Evolutionary conservation across 148 eudicot species (phyloP).

Genomic region (Camellia granthamiana): DNA sequence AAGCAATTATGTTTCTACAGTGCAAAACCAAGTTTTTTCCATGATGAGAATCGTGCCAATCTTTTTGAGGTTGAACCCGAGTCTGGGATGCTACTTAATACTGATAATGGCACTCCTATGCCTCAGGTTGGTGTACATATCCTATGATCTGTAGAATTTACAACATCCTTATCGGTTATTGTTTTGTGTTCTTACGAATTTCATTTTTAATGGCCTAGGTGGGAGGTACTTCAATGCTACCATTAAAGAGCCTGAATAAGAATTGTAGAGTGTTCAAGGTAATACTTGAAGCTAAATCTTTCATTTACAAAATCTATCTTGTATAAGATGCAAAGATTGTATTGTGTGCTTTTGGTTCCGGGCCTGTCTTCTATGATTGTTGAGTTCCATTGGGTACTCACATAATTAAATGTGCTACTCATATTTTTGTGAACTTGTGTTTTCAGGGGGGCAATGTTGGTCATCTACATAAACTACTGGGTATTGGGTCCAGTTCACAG

Average conservation of each 20-base stretch:
- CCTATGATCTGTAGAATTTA: constrained; percentile 2
- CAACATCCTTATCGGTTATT: constrained; percentile 10
- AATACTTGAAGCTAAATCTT: neutral
- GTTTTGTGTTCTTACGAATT: neutral
- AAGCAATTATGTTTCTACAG: constrained; percentile 31
- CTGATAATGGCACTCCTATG: constrained; percentile 98
- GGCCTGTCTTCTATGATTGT: neutral
- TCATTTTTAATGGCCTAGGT: constrained; percentile 38
- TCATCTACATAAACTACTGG: constrained; percentile 83
- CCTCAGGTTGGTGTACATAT: constrained; percentile 57
- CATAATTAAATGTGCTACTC: neutral
- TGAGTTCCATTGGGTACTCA: neutral
- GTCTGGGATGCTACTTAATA: constrained; percentile 88
- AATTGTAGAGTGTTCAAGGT: constrained; percentile 87
- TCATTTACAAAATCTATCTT: neutral
- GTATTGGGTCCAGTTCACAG: constrained; percentile 92
- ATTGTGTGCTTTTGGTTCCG: neutral
- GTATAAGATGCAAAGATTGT: neutral
- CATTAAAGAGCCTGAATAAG: constrained; percentile 43
- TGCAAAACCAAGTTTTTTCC: constrained; percentile 94
- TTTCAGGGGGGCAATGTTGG: constrained; percentile 96
- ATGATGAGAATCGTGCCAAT: constrained; percentile 84
- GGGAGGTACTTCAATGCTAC: constrained; percentile 47
- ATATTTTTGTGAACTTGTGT: neutral
- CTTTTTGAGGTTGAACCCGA: constrained; percentile 88